phyloP scores from a whole-genome alignment of 192 early-diverging fungal genomes.

The Geranomyces michiganensis region DNA sequence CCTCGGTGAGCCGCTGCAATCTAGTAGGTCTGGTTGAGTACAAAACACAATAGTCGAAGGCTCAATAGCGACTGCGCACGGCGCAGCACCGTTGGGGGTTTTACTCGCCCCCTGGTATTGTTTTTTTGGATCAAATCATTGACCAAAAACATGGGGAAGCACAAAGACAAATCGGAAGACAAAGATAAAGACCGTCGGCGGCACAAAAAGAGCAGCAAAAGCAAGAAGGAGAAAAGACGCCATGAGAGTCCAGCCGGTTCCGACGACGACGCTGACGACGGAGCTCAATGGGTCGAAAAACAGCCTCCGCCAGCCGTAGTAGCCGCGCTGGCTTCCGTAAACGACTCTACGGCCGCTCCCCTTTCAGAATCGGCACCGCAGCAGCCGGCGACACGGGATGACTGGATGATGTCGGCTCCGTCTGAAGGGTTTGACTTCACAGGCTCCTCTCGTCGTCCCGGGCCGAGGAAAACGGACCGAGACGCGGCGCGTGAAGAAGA shows the following conservation, averaged over 20 bases:
- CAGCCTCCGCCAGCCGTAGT: conserved; percentile 7
- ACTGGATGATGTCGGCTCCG: conserved; percentile 39
- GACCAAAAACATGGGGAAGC: conserved; percentile 20
- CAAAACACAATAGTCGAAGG: too few relatives aligned
- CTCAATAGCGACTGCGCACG: too few relatives aligned
- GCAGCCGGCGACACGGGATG: conserved; percentile 14
- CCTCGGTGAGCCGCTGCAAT: too few relatives aligned
- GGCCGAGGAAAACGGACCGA: conserved; percentile 21
- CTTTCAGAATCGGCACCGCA: conserved; percentile 4
- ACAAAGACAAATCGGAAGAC: conserved; percentile 25
- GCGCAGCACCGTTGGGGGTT: too few relatives aligned
- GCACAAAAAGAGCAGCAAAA: conserved; percentile 39
- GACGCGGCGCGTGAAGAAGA: conserved; percentile 32
- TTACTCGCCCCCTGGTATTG: too few relatives aligned
- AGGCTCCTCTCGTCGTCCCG: not conserved
- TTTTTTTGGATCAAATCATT: too few relatives aligned
- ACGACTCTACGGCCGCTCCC: not conserved
- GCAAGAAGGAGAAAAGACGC: conserved; percentile 39
- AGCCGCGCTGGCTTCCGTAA: not conserved
- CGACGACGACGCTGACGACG: conserved; percentile 13
- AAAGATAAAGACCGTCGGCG: conserved; percentile 24
- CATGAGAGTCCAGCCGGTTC: not conserved
- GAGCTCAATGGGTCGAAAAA: conserved; percentile 41
- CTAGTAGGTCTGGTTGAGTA: too few relatives aligned
- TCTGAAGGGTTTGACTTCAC: conserved; percentile 16